Percentiles rank a stretch among this genome's conserved stretches.
Conservation (phyloP, 2,329 filamentous ascomycete genomes). For the Fusarium nelsonii region DNA sequence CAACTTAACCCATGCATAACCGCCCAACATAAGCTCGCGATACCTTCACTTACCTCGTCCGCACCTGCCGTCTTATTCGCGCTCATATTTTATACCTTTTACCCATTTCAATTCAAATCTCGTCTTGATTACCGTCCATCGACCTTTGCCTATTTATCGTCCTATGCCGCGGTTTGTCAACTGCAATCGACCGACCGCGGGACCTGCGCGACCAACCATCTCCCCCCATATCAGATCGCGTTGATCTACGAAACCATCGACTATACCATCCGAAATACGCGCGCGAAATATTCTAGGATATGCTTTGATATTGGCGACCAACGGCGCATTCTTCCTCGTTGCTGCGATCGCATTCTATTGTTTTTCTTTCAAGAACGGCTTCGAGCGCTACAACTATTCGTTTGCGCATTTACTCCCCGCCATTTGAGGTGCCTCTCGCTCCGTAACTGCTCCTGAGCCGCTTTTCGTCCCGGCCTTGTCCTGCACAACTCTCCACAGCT, state of each 20-base stretch:
- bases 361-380: conserved; percentile 17
- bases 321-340: conserved; percentile 38
- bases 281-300: conserved; percentile 32
- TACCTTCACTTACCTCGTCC: conserved; percentile 24
- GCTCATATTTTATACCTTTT: neutral
- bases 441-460: conserved; percentile 26
- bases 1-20: conserved; percentile 36
- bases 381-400: conserved; percentile 20
- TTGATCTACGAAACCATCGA: conserved; percentile 26
- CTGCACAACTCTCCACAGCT: conserved; percentile 28
- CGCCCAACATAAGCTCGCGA: conserved; percentile 25
- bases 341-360: conserved; percentile 35
- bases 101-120: neutral
- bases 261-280: conserved; percentile 3
- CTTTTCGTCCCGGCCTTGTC: conserved; percentile 5
- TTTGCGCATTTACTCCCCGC: conserved; percentile 37
- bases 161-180: conserved; percentile 45
- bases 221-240: conserved; percentile 44
- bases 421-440: conserved; percentile 15
- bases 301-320: conserved; percentile 41
- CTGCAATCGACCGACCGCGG: conserved; percentile 45
- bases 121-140: neutral
- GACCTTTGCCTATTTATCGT: conserved; percentile 11
- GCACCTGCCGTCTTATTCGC: neutral
- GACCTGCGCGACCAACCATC: conserved; percentile 44